Percentiles rank a stretch among this genome's conserved stretches.
These are phyloP conservation scores for Polyporus tsugae DNA, from an alignment of 1,284 basidiomycete species.

Conservation along the genomic window DNA sequence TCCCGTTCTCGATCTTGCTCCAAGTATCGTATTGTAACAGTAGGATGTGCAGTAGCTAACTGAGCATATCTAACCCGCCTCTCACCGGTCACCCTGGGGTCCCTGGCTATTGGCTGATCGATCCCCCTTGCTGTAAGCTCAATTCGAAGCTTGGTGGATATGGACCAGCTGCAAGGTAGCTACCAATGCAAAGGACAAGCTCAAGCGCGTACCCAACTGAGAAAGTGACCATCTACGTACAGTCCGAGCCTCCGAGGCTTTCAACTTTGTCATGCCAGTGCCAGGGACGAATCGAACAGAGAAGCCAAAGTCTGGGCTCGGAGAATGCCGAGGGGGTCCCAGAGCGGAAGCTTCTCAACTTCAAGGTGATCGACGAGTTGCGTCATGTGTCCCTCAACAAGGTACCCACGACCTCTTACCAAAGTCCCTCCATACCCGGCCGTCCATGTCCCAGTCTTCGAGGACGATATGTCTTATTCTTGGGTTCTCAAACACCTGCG, in stretches of 20 bases:
- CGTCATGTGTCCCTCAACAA: slow-evolving; percentile 8
- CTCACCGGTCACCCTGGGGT: slow-evolving; percentile 5
- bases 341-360: slow-evolving; percentile 1
- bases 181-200: not conserved
- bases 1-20: not conserved
- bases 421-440: not conserved
- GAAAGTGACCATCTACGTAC: not conserved
- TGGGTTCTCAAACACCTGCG: not conserved
- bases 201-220: not conserved
- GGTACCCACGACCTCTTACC: not conserved
- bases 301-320: not conserved
- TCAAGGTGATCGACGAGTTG: slow-evolving; percentile 6
- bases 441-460: not conserved
- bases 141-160: not conserved
- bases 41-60: slow-evolving; percentile 21
- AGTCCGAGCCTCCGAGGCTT: not conserved
- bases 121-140: not conserved
- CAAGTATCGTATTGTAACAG: slow-evolving; percentile 23
- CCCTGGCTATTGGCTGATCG: not conserved
- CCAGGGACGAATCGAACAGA: not conserved
- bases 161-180: not conserved
- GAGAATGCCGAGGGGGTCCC: not conserved
- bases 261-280: too few relatives aligned
- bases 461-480: not conserved
- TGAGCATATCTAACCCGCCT: slow-evolving; percentile 6